Evolutionary conservation across 192 early-diverging fungal species (phyloP).

Genomic region (Phycomyces nitens): DNA sequence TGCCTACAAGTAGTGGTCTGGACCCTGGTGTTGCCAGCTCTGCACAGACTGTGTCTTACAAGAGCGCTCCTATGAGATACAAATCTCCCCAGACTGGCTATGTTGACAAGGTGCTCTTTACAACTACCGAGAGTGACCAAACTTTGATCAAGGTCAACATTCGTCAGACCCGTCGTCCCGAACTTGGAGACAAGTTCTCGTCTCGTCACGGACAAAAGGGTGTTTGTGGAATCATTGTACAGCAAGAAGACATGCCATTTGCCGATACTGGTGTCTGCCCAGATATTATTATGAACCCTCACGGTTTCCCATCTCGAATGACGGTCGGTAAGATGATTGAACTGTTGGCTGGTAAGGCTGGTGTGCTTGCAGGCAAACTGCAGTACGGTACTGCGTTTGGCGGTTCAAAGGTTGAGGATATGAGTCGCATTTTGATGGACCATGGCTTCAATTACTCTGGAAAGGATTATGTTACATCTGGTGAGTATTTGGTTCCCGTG

Average conservation of each 20-base stretch:
- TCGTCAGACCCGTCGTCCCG: slow-evolving; percentile 90
- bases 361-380: slow-evolving; percentile 83
- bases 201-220: slow-evolving; percentile 98
- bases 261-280: slow-evolving; percentile 84
- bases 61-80: slow-evolving; percentile 72
- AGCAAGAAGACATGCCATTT: slow-evolving; percentile 98
- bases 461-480: slow-evolving; percentile 94
- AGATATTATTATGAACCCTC: slow-evolving; percentile 99
- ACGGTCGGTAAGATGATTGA: slow-evolving; percentile 99
- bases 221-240: slow-evolving; percentile 93
- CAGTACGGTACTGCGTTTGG: slow-evolving; percentile 98
- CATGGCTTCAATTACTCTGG: slow-evolving; percentile 95
- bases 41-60: slow-evolving; percentile 60
- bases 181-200: slow-evolving; percentile 98
- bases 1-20: slow-evolving; percentile 69
- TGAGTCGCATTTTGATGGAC: slow-evolving; percentile 88
- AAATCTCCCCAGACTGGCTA: slow-evolving; percentile 89
- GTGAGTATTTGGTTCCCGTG: slow-evolving; percentile 24
- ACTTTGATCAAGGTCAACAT: slow-evolving; percentile 86
- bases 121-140: slow-evolving; percentile 91
- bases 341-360: slow-evolving; percentile 92
- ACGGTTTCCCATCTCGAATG: slow-evolving; percentile 98
- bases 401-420: slow-evolving; percentile 92
- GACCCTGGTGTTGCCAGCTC: slow-evolving; percentile 50
- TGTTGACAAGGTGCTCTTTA: slow-evolving; percentile 88